phyloP scores from a whole-genome alignment of 305 asterid genomes.

The Salvia sclarea region DNA sequence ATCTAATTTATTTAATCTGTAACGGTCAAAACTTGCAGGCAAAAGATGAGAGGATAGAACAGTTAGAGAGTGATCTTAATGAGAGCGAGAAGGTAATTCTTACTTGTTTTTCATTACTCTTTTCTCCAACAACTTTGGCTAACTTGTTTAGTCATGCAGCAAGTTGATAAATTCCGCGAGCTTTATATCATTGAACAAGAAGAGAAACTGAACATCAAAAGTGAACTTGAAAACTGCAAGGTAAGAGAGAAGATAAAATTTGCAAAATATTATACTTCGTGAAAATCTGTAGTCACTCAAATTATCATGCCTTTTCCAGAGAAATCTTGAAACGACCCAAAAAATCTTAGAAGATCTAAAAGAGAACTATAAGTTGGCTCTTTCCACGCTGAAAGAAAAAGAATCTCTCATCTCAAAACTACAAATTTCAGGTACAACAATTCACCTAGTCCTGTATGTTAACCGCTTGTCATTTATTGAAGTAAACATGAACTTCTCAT shows the following conservation, averaged over 20 bases:
- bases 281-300: slow-evolving; percentile 16
- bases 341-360: slow-evolving; percentile 64
- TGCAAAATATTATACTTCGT: slow-evolving; percentile 19
- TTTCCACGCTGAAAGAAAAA: slow-evolving; percentile 56
- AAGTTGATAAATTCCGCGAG: slow-evolving; percentile 60
- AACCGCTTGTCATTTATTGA: slow-evolving; percentile 18
- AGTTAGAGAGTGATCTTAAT: slow-evolving; percentile 63
- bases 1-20: slow-evolving; percentile 10
- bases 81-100: slow-evolving; percentile 55
- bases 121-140: slow-evolving; percentile 6
- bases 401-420: slow-evolving; percentile 59
- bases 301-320: slow-evolving; percentile 41
- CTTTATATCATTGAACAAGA: slow-evolving; percentile 72
- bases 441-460: background rate
- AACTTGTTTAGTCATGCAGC: slow-evolving; percentile 39
- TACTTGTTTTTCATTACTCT: slow-evolving; percentile 4
- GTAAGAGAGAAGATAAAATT: slow-evolving; percentile 37
- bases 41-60: slow-evolving; percentile 69
- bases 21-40: slow-evolving; percentile 57
- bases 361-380: slow-evolving; percentile 53
- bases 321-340: slow-evolving; percentile 49
- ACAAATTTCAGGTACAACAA: slow-evolving; percentile 57
- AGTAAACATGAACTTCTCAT: slow-evolving; percentile 15
- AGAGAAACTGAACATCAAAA: slow-evolving; percentile 56
- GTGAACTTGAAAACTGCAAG: slow-evolving; percentile 75